A percentile compares a stretch with the other conserved stretches of the same genome.
Evolutionary conservation across 495 filamentous ascomycete genomes (phyloP).

Genomic region (Pseudevernia furfuracea): DNA sequence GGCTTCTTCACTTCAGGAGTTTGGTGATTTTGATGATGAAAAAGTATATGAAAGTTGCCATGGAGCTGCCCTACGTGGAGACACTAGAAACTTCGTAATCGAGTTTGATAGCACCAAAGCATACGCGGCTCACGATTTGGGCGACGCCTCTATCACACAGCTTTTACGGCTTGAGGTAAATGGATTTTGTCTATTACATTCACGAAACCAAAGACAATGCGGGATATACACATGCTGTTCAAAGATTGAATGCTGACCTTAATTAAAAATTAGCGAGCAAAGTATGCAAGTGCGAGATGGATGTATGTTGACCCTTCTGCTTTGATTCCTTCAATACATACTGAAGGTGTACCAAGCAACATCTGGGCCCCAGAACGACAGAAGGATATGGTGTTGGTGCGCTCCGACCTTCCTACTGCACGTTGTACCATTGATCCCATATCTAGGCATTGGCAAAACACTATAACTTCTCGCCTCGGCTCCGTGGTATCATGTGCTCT

Average conservation of each 20-base stretch:
- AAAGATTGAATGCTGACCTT: constrained; percentile 16
- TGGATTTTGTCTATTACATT: background rate
- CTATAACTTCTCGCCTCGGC: constrained; percentile 61
- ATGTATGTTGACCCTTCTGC: constrained; percentile 41
- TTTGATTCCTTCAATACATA: constrained; percentile 20
- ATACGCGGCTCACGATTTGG: constrained; percentile 53
- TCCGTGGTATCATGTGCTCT: constrained; percentile 58
- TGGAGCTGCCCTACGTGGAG: constrained; percentile 30
- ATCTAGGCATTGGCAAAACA: constrained; percentile 40
- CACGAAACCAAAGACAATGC: background rate
- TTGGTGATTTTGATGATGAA: constrained; percentile 50
- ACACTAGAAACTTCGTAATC: constrained; percentile 58
- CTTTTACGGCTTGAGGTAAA: constrained; percentile 28
- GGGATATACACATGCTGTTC: background rate
- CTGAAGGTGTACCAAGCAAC: constrained; percentile 41
- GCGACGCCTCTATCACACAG: constrained; percentile 35
- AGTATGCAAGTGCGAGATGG: constrained; percentile 52
- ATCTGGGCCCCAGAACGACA: constrained; percentile 66
- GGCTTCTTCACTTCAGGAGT: background rate
- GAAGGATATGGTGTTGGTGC: constrained; percentile 43
- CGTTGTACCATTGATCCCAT: background rate
- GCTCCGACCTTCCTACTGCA: constrained; percentile 5
- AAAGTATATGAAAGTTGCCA: constrained; percentile 39
- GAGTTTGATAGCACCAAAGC: constrained; percentile 62
- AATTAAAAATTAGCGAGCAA: constrained; percentile 30